Evolutionary conservation across 2,329 filamentous ascomycete species (phyloP), one percentile per base, ranked within the genome.

Genomic region (Aspergillus sp.): DNA sequence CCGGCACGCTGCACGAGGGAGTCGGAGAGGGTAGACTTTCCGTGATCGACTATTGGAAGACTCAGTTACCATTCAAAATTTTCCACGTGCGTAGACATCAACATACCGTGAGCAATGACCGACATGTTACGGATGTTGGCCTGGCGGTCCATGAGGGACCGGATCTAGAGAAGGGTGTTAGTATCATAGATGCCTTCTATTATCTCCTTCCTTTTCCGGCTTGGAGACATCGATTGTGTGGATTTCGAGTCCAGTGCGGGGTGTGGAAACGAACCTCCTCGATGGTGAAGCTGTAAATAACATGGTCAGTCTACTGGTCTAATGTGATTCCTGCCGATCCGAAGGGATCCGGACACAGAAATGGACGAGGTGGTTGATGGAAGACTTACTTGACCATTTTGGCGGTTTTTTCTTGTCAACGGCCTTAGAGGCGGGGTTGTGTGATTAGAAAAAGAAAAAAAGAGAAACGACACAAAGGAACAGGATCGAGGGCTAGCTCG

Each of bases 1-100:
- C 94, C 94, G 73, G 93, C 93, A 82, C 95, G 94, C 82, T 96
- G 91, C 76, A 99, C 89, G 66, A 99, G 90, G 71, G 94, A 97
- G 82, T 99, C 94, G 87, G 93, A 97, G 72, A 99, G 86, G 76
- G 94, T 99, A 70, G 94, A 99, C 82, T 99, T 99, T 84, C 94
- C 94, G 87, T 99, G 94, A 81, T 99, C 94, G 87, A 99, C 85
- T 85, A 63, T 57, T 54, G 44, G 11, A 16, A 11, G 47, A 6
- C 25, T 42, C 46, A 47, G 34, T 53, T 53, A 21, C 7, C 7
- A 17, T 40, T 14, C 5, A 17, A 14, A 49, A 16, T 14, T 34
- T 20, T 17, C 3, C 11, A 14, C 7, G 16, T 19, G 52, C 53
- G 7, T 52, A 25, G 45, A 45, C 9, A 16, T 13, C 10, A n/a